phyloP scores from a whole-genome alignment of 345 rosid species.

The Erodium maritimum region DNA sequence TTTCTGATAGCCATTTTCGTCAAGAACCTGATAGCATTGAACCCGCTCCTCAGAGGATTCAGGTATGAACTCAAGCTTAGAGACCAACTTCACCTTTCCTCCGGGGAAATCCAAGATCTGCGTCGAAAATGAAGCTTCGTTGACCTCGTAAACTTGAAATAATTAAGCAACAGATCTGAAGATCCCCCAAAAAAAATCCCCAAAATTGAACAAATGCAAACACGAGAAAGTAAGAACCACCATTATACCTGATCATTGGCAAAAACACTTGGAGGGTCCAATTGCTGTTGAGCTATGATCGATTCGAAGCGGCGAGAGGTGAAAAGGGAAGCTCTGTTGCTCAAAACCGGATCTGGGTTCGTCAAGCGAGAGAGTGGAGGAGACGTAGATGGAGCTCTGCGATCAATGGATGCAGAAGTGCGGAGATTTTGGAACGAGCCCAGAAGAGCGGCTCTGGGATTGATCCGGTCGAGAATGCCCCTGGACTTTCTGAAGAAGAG shows the following conservation, averaged over 20 bases:
- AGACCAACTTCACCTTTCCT: slow-evolving; percentile 46
- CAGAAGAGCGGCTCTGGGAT: not conserved
- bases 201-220: too few species aligned
- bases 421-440: not conserved
- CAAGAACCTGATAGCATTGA: slow-evolving; percentile 56
- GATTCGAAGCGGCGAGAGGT: slow-evolving; percentile 20
- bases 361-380: not conserved
- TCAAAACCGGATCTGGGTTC: not conserved
- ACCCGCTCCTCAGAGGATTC: slow-evolving; percentile 28
- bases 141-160: too few species aligned
- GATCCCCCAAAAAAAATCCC: too few species aligned
- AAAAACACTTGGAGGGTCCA: not conserved
- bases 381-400: too few species aligned
- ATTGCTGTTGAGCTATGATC: slow-evolving; percentile 13
- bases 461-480: not conserved
- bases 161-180: too few species aligned
- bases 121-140: not conserved
- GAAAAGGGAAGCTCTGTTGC: slow-evolving; percentile 3
- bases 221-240: too few species aligned
- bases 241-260: not conserved
- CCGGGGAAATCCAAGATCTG: slow-evolving; percentile 70
- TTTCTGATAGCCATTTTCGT: slow-evolving; percentile 30
- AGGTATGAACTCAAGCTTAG: slow-evolving; percentile 39
- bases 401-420: not conserved
- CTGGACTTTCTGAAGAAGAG: not conserved